Percentiles rank a stretch among this genome's conserved stretches.
Evolutionary conservation across 768 basidiomycete genomes (phyloP).

Genomic region (Boletellus ananiceps): DNA sequence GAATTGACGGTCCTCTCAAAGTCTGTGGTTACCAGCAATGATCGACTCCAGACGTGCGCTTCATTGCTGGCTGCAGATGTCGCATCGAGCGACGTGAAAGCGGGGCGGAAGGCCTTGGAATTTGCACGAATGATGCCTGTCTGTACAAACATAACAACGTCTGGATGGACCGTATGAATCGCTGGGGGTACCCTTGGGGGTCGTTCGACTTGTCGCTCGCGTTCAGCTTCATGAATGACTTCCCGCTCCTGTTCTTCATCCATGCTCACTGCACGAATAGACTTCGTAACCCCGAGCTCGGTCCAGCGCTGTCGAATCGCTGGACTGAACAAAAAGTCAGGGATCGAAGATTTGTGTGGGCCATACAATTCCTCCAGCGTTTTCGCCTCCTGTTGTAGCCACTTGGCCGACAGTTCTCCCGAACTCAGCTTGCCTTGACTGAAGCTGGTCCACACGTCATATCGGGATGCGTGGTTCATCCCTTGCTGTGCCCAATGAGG

Average conservation of each 20-base stretch:
- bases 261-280: slow-evolving; percentile 18
- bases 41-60: slow-evolving; percentile 5
- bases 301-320: slow-evolving; percentile 23
- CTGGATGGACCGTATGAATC: background rate
- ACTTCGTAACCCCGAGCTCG: slow-evolving; percentile 24
- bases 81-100: background rate
- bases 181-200: background rate
- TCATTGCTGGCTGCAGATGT: slow-evolving; percentile 2
- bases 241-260: slow-evolving; percentile 48
- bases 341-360: slow-evolving; percentile 2
- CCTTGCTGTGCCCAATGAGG: slow-evolving; percentile 47
- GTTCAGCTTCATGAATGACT: slow-evolving; percentile 39
- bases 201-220: slow-evolving; percentile 29
- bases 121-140: background rate
- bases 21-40: slow-evolving; percentile 1
- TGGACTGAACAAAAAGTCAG: background rate
- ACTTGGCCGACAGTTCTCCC: slow-evolving; percentile 16
- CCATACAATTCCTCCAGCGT: slow-evolving; percentile 35
- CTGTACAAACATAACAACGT: background rate
- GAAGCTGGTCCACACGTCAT: slow-evolving; percentile 20
- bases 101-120: background rate
- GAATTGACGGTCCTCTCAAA: background rate
- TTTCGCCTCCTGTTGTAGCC: slow-evolving; percentile 41
- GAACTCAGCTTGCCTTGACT: slow-evolving; percentile 4
- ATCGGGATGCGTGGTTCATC: slow-evolving; percentile 30